These are phyloP conservation scores for Dactylellina parvicollis DNA, from an alignment of 2,329 filamentous ascomycete species.

Conservation along the genomic window DNA sequence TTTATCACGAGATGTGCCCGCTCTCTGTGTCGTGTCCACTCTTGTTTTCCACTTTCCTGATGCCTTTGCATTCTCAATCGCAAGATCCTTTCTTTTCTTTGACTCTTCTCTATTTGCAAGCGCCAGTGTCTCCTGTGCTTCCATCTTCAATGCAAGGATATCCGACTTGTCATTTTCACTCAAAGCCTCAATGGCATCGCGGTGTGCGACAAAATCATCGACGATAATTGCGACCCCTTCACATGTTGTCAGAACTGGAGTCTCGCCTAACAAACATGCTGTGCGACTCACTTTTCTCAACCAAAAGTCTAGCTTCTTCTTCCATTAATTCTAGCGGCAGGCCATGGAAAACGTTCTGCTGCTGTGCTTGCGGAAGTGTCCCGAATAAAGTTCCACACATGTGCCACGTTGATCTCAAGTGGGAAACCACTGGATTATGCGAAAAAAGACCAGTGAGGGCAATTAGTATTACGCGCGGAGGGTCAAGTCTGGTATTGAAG, in stretches of 20 bases:
- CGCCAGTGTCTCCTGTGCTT: slow-evolving; percentile 32
- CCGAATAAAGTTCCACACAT: slow-evolving; percentile 88
- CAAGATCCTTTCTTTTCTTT: slow-evolving; percentile 30
- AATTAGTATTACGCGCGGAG: slow-evolving; percentile 2
- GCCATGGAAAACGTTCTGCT: slow-evolving; percentile 92
- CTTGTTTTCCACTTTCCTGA: slow-evolving; percentile 46
- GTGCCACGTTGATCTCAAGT: slow-evolving; percentile 73
- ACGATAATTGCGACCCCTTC: slow-evolving; percentile 35
- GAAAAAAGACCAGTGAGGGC: too few relatives aligned
- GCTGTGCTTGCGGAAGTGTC: slow-evolving; percentile 87
- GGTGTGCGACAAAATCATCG: slow-evolving; percentile 31
- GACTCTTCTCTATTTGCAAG: slow-evolving; percentile 28
- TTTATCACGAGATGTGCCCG: background rate
- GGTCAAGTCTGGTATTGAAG: background rate
- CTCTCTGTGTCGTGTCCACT: background rate
- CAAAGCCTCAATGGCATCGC: slow-evolving; percentile 19
- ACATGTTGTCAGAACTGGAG: slow-evolving; percentile 18
- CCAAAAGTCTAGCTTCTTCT: slow-evolving; percentile 84
- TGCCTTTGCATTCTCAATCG: slow-evolving; percentile 46
- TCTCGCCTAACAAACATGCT: background rate
- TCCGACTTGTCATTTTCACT: slow-evolving; percentile 25
- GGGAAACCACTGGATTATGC: slow-evolving; percentile 29
- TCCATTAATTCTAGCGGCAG: slow-evolving; percentile 88
- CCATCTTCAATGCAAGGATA: slow-evolving; percentile 27
- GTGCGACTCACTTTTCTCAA: slow-evolving; percentile 78